Conservation (phyloP, 305 asterid genomes). For the Solanum aculeatissimum region DNA sequence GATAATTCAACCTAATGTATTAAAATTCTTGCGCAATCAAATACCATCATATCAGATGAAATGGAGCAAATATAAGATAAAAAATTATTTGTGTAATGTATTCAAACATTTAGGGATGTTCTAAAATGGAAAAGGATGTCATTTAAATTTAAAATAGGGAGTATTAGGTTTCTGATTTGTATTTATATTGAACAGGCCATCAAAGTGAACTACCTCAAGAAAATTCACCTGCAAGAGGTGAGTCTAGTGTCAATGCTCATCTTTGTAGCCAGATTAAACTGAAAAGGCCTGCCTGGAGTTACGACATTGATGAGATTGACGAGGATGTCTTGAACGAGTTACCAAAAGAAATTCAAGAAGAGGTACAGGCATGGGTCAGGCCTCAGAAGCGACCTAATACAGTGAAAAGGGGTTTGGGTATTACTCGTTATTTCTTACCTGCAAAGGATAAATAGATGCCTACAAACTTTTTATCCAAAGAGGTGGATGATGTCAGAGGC, state of each 20-base stretch:
- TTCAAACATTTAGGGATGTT: neutral
- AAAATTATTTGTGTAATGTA: neutral
- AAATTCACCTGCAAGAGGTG: conserved; percentile 14
- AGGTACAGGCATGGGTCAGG: conserved; percentile 58
- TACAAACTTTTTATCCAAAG: neutral
- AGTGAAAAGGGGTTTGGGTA: conserved; percentile 44
- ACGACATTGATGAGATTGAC: conserved; percentile 69
- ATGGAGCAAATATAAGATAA: neutral
- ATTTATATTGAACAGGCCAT: neutral
- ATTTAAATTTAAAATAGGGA: neutral
- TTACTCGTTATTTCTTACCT: conserved; percentile 60
- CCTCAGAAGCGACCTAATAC: conserved; percentile 52
- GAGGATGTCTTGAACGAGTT: conserved; percentile 53
- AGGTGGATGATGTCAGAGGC: neutral
- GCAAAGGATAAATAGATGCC: conserved; percentile 8
- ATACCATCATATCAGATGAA: neutral
- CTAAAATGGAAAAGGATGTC: neutral
- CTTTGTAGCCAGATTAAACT: conserved; percentile 10
- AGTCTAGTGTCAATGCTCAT: conserved; percentile 9
- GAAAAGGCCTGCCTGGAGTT: conserved; percentile 40
- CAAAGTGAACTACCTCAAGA: conserved; percentile 11
- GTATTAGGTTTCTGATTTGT: neutral
- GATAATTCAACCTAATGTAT: neutral
- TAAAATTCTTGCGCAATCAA: neutral
- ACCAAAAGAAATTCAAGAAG: conserved; percentile 73